Percentiles rank a stretch among this genome's conserved stretches.
Evolutionary conservation across 805 yeast genomes (phyloP).

Genomic region (Groenewaldozyma salmanticensis): DNA sequence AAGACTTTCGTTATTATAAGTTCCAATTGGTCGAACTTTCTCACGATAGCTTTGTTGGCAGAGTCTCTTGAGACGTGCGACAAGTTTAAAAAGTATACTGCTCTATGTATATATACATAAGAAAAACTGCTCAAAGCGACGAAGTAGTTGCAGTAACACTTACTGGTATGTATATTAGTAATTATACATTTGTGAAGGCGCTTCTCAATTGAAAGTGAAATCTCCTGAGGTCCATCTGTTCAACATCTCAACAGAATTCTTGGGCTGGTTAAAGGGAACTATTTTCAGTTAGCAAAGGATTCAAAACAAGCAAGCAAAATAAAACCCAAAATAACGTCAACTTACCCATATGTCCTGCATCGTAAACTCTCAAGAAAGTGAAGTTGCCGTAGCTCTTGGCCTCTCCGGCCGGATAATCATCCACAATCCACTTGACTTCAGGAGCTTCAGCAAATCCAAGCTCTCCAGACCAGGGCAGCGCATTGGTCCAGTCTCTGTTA

Average conservation of each 20-base stretch:
- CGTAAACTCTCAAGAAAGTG: constrained; percentile 70
- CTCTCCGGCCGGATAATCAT: constrained; percentile 49
- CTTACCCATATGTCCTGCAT: constrained; percentile 84
- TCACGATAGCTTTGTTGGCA: no score
- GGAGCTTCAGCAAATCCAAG: constrained; percentile 36
- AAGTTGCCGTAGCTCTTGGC: constrained; percentile 53
- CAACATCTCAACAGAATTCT: constrained; percentile 63
- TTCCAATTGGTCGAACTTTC: no score
- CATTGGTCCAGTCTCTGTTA: constrained; percentile 68
- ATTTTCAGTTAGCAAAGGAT: constrained; percentile 65
- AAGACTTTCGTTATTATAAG: no score
- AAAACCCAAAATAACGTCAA: not conserved
- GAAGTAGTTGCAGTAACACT: no score
- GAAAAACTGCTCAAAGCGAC: no score
- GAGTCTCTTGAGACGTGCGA: no score
- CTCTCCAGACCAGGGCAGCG: constrained; percentile 47
- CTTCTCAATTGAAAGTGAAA: constrained; percentile 1
- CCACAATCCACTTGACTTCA: constrained; percentile 23
- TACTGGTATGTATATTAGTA: no score
- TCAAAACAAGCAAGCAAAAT: not conserved
- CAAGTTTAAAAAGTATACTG: no score
- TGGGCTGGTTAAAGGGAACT: constrained; percentile 83
- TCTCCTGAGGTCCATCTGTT: constrained; percentile 63
- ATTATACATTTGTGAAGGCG: no score
- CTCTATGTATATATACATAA: no score